These are phyloP conservation scores for Solanum piurae DNA, from an alignment of 257 asterid species.

Conservation along the genomic window DNA sequence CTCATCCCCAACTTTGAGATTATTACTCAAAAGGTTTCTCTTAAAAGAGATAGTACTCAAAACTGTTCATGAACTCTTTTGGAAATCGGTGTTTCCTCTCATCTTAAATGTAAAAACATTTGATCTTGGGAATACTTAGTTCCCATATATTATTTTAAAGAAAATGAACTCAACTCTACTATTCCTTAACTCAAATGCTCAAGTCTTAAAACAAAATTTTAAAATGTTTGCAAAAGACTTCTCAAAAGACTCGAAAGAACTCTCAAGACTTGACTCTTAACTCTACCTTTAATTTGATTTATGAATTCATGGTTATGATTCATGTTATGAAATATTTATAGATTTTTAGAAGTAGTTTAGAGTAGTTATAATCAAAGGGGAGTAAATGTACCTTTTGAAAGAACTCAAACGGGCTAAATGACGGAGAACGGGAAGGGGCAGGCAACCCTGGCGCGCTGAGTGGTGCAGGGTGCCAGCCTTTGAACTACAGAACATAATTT, in stretches of 20 bases:
- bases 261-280: background rate
- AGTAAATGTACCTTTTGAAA: background rate
- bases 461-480: background rate
- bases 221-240: background rate
- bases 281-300: too few species aligned
- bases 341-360: background rate
- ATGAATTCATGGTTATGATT: too few species aligned
- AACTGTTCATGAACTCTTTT: background rate
- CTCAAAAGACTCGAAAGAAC: background rate
- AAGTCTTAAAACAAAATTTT: background rate
- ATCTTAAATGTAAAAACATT: too few species aligned
- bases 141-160: too few species aligned
- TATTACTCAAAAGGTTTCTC: background rate
- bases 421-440: background rate
- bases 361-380: too few species aligned
- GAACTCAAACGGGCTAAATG: background rate
- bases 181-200: background rate
- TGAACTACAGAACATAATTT: background rate
- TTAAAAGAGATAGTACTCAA: background rate
- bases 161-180: background rate
- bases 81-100: too few species aligned
- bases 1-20: background rate
- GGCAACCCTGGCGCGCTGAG: background rate
- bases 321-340: background rate
- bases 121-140: too few species aligned